Base-by-base conservation (phyloP, 2,329 filamentous ascomycete genomes). In the Magnaporthiopsis poae region DNA sequence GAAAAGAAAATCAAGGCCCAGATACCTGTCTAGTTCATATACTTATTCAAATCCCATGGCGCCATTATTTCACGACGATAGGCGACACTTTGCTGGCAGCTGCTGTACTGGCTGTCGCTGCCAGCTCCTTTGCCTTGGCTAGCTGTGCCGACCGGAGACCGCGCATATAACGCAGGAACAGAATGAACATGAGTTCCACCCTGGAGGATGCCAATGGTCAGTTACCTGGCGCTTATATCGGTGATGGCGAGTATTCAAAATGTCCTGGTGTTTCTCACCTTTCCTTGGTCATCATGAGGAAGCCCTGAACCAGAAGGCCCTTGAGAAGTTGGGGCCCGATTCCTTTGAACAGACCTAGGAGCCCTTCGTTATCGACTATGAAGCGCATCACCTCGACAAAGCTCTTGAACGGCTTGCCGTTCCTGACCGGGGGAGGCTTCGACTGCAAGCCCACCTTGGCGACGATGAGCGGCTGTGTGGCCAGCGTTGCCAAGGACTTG, bases 221-320 rank as follows among this genome's bases (percentile, higher is more conserved):
- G 59, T 56, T n/a, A 56, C 4, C 18, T 35, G 35, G 35, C n/a
- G 8, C 35, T 39, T 18, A 27, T 39, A 33, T 2, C 21, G 9
- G 35, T 12, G 3, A 36, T 29, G 18, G 69, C 68, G 67, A 73
- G 69, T 35, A 66, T 31, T 67, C 61, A 69, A 21, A 69, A 21
- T 25, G 5, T 8, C 7, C 3, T n/a, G 12, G 15, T 27, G 12
- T 63, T 52, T 73, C 82, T 71, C 82, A 92, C 90, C 92, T 86
- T 79, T 99, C 95, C 80, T 99, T 99, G 63, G 92, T 95, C 92
- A 97, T 99, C 95, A 99, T 99, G 59, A 99, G 82, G 66, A 99
- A 87, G 64, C 95, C 95, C 75, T 99, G 95, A 2, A 99, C 95
- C 63, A 99, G 76, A 65, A 99, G 79, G 1, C 95, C 95, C 79